A percentile compares a stretch with the other conserved stretches of the same genome.
These are phyloP conservation scores for Corymbia maculata DNA, from an alignment of 345 rosid genomes.

Conservation along the genomic window DNA sequence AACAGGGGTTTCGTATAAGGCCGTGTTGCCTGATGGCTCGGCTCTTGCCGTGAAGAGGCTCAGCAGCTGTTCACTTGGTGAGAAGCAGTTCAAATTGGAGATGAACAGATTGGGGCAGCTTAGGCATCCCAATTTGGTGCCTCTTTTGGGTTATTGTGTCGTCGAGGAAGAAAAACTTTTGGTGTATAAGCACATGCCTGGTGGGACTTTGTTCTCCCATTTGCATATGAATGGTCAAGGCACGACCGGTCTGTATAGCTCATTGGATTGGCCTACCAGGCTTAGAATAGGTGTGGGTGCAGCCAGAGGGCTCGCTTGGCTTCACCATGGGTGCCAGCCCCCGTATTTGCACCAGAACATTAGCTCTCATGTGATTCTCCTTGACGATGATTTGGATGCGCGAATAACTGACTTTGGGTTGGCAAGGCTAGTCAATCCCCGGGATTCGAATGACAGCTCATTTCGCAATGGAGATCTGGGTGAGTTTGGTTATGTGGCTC, in stretches of 20 bases:
- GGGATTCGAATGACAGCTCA: constrained; percentile 32
- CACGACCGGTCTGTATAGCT: not conserved
- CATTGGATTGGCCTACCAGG: constrained; percentile 44
- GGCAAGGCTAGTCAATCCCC: constrained; percentile 26
- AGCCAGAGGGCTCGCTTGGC: constrained; percentile 56
- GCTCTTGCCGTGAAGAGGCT: constrained; percentile 51
- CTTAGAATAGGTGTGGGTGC: constrained; percentile 42
- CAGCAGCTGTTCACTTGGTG: constrained; percentile 21
- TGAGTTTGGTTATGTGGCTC: constrained; percentile 17
- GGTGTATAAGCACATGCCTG: constrained; percentile 27
- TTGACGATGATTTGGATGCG: constrained; percentile 50
- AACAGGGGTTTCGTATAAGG: constrained; percentile 44
- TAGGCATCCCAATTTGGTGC: constrained; percentile 60
- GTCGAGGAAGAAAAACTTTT: constrained; percentile 42
- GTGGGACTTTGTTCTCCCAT: constrained; percentile 36
- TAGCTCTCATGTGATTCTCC: constrained; percentile 44
- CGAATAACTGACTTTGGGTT: constrained; percentile 43
- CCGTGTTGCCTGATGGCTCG: constrained; percentile 47
- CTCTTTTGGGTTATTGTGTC: constrained; percentile 47
- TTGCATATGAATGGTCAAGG: constrained; percentile 16
- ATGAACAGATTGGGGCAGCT: constrained; percentile 45
- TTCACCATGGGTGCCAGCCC: constrained; percentile 44
- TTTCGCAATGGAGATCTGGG: constrained; percentile 30
- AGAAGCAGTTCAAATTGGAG: constrained; percentile 48
- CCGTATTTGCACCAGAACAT: constrained; percentile 30